These are phyloP conservation scores for Trypanosoma melophagium DNA, from an alignment of 208 protist genomes.

Conservation along the genomic window DNA sequence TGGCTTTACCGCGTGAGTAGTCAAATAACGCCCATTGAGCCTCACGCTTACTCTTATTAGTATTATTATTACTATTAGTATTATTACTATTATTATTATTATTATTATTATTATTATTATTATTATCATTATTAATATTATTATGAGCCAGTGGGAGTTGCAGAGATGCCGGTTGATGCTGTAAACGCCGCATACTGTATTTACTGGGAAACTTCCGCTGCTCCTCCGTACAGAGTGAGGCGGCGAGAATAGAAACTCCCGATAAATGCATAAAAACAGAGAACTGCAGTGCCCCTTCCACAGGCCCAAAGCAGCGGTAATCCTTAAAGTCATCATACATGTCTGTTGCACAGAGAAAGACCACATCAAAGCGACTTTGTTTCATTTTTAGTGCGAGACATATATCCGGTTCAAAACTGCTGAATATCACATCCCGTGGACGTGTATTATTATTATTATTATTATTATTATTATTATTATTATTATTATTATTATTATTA, in stretches of 20 bases:
- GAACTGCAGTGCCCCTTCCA: slow-evolving; percentile 77
- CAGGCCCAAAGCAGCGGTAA: slow-evolving; percentile 66
- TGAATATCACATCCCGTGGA: slow-evolving; percentile 65
- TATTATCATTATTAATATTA: not conserved
- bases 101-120: not conserved
- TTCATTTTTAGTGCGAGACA: slow-evolving; percentile 70
- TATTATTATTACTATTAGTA: not conserved
- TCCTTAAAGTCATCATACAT: slow-evolving; percentile 75
- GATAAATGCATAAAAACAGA: slow-evolving; percentile 58
- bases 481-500: too few relatives aligned
- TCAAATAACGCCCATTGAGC: slow-evolving; percentile 36
- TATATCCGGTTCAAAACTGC: slow-evolving; percentile 80
- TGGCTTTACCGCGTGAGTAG: slow-evolving; percentile 35
- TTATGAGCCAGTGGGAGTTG: not conserved
- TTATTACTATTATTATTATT: slow-evolving; percentile 2
- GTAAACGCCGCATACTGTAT: not conserved
- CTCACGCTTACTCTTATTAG: not conserved
- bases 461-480: too few relatives aligned
- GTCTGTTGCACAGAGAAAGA: slow-evolving; percentile 75
- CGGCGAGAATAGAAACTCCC: slow-evolving; percentile 67
- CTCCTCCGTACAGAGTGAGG: slow-evolving; percentile 37
- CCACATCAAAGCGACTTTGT: slow-evolving; percentile 78
- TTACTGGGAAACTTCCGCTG: slow-evolving; percentile 22
- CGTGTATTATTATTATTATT: not conserved
- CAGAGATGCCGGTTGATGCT: not conserved